These are phyloP conservation scores for Rhododendron griersonianum DNA, from an alignment of 148 eudicot genomes.

Conservation along the genomic window DNA sequence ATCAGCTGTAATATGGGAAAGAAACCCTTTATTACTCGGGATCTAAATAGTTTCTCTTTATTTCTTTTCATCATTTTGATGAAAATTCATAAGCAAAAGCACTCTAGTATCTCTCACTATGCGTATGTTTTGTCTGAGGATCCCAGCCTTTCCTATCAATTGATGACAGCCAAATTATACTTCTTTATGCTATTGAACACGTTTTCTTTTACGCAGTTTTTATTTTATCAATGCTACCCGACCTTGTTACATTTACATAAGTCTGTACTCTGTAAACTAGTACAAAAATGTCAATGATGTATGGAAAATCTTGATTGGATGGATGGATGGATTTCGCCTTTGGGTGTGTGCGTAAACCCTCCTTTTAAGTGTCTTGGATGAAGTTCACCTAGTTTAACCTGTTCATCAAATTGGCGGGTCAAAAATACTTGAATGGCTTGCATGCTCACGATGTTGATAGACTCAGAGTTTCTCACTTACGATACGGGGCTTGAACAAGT, in stretches of 20 bases:
- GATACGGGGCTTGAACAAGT: background rate
- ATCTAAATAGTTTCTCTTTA: background rate
- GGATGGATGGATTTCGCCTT: background rate
- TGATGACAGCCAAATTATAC: background rate
- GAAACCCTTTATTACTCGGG: background rate
- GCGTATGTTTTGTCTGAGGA: background rate
- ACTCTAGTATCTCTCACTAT: background rate
- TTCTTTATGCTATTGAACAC: background rate
- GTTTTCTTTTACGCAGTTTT: background rate
- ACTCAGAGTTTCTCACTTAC: background rate
- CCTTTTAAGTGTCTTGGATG: background rate
- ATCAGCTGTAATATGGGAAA: background rate
- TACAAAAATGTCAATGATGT: background rate
- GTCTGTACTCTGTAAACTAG: background rate
- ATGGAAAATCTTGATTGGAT: background rate
- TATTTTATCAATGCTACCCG: background rate
- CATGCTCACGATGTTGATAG: background rate
- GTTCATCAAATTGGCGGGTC: background rate
- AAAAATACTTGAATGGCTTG: background rate
- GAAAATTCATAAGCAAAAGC: background rate
- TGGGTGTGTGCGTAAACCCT: background rate
- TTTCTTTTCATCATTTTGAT: background rate
- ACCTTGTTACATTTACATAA: background rate
- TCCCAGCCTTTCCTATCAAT: background rate
- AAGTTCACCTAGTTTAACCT: background rate